Conservation (phyloP, 2,329 filamentous ascomycete species). For the Hypoxylon sp. region DNA sequence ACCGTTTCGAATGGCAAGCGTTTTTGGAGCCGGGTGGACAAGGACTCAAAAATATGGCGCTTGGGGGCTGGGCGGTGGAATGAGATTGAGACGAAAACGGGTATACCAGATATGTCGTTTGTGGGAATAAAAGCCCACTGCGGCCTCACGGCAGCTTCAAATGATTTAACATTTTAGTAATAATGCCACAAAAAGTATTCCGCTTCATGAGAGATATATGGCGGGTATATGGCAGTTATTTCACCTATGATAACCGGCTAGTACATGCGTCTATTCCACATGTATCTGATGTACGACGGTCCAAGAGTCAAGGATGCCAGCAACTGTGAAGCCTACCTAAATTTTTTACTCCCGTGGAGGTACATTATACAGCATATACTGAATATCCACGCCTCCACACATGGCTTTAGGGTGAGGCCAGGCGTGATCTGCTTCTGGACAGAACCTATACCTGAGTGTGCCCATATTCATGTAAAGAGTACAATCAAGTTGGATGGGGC, state of each 20-base stretch:
- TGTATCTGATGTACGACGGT: not conserved
- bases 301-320: not conserved
- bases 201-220: conserved; percentile 6
- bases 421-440: not conserved
- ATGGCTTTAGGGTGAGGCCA: not conserved
- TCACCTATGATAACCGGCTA: not conserved
- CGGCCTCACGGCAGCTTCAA: conserved; percentile 33
- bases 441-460: not conserved
- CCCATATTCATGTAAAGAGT: not conserved
- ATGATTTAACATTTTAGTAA: conserved; percentile 10
- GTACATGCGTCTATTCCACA: not conserved
- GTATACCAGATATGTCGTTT: conserved; percentile 14
- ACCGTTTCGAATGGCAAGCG: not conserved
- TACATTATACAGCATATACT: not conserved
- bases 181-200: not conserved
- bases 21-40: conserved; percentile 9
- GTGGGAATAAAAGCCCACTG: conserved; percentile 24
- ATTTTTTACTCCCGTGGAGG: not conserved
- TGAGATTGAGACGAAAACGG: not conserved
- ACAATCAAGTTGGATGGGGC: not conserved
- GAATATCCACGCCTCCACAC: not conserved
- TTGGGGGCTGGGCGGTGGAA: conserved; percentile 8
- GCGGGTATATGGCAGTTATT: not conserved
- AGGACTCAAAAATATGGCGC: conserved; percentile 8
- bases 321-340: not conserved